Evolutionary conservation across 176 grass and related monocot species (phyloP).

Genomic region (Melocanna baccifera): DNA sequence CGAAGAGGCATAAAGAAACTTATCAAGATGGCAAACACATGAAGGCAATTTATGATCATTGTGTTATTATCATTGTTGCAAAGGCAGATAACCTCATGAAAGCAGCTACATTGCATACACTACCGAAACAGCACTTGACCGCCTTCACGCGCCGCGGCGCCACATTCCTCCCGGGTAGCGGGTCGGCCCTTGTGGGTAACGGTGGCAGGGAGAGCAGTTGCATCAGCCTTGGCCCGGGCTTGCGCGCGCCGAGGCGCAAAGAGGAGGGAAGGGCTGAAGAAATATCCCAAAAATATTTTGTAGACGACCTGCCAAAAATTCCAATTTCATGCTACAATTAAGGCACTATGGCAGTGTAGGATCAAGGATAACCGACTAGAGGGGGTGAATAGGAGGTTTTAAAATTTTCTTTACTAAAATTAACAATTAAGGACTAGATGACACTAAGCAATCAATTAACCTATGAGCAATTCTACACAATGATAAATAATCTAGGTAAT

Average conservation of each 20-base stretch:
- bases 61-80: not conserved
- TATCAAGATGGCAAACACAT: not conserved
- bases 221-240: conserved; percentile 63
- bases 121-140: conserved; percentile 19
- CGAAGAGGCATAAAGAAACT: not conserved
- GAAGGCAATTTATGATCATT: not conserved
- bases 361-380: no score
- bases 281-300: not conserved
- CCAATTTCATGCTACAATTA: conserved; percentile 4
- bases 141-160: conserved; percentile 44
- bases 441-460: no score
- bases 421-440: no score
- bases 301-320: conserved; percentile 19
- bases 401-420: no score
- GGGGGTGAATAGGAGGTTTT: no score
- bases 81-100: not conserved
- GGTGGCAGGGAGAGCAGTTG: conserved; percentile 80
- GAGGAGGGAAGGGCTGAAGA: no score
- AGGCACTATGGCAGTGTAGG: not conserved
- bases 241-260: conserved; percentile 55
- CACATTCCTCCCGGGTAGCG: conserved; percentile 58
- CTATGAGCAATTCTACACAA: no score
- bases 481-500: no score
- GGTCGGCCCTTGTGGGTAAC: conserved; percentile 36
- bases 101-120: not conserved